Base-by-base conservation (phyloP, 345 rosid genomes). In the Pugionium cornutum region DNA sequence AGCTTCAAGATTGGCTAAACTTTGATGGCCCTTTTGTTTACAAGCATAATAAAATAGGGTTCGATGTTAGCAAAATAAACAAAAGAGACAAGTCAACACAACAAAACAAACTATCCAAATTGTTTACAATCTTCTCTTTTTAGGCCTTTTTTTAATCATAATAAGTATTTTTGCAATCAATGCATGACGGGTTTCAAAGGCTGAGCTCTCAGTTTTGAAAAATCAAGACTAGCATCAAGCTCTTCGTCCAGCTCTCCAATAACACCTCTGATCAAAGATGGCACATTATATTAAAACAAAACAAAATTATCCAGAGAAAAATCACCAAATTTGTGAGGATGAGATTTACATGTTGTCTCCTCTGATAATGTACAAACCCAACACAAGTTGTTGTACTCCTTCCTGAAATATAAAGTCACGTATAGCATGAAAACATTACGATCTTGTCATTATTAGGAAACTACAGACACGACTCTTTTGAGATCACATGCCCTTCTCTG, bases 351-450 rank as follows among this genome's bases (percentile, higher is more conserved):
- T 94, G 85, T 94, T 94, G 76, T 94, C 99, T 4, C 99, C 99
- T 81, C 99, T 80, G 78, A 94, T 90, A 68, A 88, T 87, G 88
- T 90, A 90, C 74, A 94, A 83, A 64, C 99, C 99, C 80, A 94
- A 68, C 60, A 90, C 97, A 62, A 77, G 84, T 72, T 83, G 95
- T 75, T 88, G 92, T 27, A 94, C 99, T 69, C 99, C 99, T 85
- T 90, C 96, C 99, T 88, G 86, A 69, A 65, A 64, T 25, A 33
- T 18, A 40, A 66, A 58, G 11, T 30, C 7, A 43, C 8, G 7
- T 41, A 41, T 18, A 18, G 18, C 18, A 18, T 18, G 18, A 41
- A 26, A 26, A 69, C 47, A 61, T 52, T 50, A 35, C 39, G 44
- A 40, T 6, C 28, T 58, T 58, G 51, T 31, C 41, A 36, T 25